A percentile compares a stretch with the other conserved stretches of the same genome.
These are phyloP conservation scores for Fermentozyma sake DNA, from an alignment of 1,139 yeast species.

Conservation along the genomic window DNA sequence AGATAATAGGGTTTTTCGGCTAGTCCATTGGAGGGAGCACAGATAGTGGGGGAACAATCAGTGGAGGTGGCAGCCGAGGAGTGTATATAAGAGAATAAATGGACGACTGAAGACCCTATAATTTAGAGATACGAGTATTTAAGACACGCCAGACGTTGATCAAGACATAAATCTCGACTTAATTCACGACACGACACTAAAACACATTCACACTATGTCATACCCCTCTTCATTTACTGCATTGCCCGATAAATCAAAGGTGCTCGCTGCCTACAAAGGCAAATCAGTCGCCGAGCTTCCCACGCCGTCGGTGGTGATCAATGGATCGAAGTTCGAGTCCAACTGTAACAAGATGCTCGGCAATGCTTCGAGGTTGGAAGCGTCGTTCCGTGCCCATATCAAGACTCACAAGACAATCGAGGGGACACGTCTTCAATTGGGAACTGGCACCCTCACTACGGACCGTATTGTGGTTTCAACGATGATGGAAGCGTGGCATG, in stretches of 20 bases:
- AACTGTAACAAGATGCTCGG: slow-evolving; percentile 30
- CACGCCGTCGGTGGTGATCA: slow-evolving; percentile 52
- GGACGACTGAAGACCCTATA: too few species aligned
- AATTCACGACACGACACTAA: too few species aligned
- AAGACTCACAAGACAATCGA: slow-evolving; percentile 64
- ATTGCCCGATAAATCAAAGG: slow-evolving; percentile 21
- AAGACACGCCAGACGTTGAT: too few species aligned
- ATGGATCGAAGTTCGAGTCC: slow-evolving; percentile 20
- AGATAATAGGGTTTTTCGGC: too few species aligned
- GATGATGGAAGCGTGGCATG: slow-evolving; percentile 58
- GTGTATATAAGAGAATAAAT: too few species aligned
- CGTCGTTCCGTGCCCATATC: slow-evolving; percentile 60
- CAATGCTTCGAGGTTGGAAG: slow-evolving; percentile 24
- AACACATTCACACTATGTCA: too few species aligned
- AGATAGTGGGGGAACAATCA: too few species aligned
- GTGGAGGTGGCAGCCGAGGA: too few species aligned
- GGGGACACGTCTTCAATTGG: slow-evolving; percentile 30
- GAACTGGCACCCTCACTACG: slow-evolving; percentile 20
- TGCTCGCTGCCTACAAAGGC: slow-evolving; percentile 23
- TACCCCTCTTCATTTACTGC: too few species aligned
- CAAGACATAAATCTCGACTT: too few species aligned
- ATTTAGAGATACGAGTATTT: too few species aligned
- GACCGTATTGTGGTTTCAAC: slow-evolving; percentile 67
- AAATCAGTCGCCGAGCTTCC: slow-evolving; percentile 33
- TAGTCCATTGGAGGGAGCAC: too few species aligned